Conservation (phyloP, 1,139 yeast species). For the Yamadazyma mexicana region DNA sequence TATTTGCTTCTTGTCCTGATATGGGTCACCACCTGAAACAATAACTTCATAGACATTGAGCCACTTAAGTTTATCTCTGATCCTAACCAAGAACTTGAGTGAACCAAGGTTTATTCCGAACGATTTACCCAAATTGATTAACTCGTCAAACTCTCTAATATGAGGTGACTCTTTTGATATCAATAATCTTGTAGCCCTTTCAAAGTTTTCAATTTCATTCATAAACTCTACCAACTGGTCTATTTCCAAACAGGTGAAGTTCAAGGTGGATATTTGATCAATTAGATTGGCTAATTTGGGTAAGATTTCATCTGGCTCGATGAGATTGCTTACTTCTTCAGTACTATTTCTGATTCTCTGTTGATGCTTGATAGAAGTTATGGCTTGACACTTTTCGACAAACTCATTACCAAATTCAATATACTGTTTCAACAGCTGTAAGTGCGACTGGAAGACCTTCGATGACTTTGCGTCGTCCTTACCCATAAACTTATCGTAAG, state of each 20-base stretch:
- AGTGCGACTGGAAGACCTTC: slow-evolving; percentile 20
- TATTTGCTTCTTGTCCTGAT: slow-evolving; percentile 31
- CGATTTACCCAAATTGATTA: slow-evolving; percentile 54
- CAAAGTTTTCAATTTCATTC: slow-evolving; percentile 55
- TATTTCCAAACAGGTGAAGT: slow-evolving; percentile 57
- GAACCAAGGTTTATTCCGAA: slow-evolving; percentile 60
- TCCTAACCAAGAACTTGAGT: slow-evolving; percentile 45
- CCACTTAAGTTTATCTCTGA: slow-evolving; percentile 55
- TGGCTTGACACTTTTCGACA: slow-evolving; percentile 56
- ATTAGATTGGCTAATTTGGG: slow-evolving; percentile 35
- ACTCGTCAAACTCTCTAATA: slow-evolving; percentile 42
- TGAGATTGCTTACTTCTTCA: slow-evolving; percentile 13
- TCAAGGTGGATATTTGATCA: slow-evolving; percentile 47
- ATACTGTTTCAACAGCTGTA: slow-evolving; percentile 42
- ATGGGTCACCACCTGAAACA: slow-evolving; percentile 44
- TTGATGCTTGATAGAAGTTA: slow-evolving; percentile 52
- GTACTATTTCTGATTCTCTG: slow-evolving; percentile 41
- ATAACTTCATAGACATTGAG: slow-evolving; percentile 33
- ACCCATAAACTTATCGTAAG: slow-evolving; percentile 9
- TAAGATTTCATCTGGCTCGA: slow-evolving; percentile 18
- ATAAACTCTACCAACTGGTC: slow-evolving; percentile 59
- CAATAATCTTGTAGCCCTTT: slow-evolving; percentile 45
- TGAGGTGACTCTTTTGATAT: slow-evolving; percentile 28
- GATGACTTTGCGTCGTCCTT: slow-evolving; percentile 7
- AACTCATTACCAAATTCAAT: slow-evolving; percentile 49